phyloP scores from a whole-genome alignment of 345 rosid species.

The Populus deltoides region DNA sequence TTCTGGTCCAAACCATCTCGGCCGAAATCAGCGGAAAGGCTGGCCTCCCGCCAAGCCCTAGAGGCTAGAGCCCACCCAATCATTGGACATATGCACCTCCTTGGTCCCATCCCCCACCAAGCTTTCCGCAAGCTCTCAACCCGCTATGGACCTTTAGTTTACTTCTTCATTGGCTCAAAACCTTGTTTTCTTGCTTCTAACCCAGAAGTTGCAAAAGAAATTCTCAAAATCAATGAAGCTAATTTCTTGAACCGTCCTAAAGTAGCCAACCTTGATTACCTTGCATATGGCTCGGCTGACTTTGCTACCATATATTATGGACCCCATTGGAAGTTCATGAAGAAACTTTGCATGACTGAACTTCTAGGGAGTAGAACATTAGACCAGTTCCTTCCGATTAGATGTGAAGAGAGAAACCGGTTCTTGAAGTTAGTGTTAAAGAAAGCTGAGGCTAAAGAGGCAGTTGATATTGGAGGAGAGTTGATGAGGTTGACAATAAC shows the following conservation, averaged over 20 bases:
- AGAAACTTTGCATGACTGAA: slow-evolving; percentile 65
- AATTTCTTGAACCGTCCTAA: slow-evolving; percentile 56
- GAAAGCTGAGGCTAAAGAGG: slow-evolving; percentile 42
- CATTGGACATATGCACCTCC: slow-evolving; percentile 71
- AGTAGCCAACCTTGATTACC: slow-evolving; percentile 53
- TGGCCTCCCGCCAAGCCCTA: slow-evolving; percentile 60
- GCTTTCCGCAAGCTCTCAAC: slow-evolving; percentile 61
- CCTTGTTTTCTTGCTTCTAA: slow-evolving; percentile 63
- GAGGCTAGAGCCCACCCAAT: slow-evolving; percentile 52
- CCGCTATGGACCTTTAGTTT: slow-evolving; percentile 55
- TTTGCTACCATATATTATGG: slow-evolving; percentile 67
- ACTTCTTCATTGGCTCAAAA: slow-evolving; percentile 66
- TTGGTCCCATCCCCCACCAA: slow-evolving; percentile 57
- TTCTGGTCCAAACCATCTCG: slow-evolving; percentile 22
- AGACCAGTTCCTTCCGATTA: slow-evolving; percentile 40
- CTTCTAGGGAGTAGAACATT: slow-evolving; percentile 52
- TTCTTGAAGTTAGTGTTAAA: slow-evolving; percentile 34
- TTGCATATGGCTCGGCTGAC: slow-evolving; percentile 73
- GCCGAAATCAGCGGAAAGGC: slow-evolving; percentile 1
- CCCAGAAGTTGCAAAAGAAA: slow-evolving; percentile 49
- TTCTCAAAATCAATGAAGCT: slow-evolving; percentile 57
- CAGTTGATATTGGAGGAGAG: slow-evolving; percentile 44
- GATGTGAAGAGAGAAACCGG: slow-evolving; percentile 43
- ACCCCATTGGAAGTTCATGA: slow-evolving; percentile 74
- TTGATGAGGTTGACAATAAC: slow-evolving; percentile 59